A percentile compares a stretch with the other conserved stretches of the same genome.
Conservation (phyloP, 1,139 yeast genomes). For the Blastobotrys elegans region DNA sequence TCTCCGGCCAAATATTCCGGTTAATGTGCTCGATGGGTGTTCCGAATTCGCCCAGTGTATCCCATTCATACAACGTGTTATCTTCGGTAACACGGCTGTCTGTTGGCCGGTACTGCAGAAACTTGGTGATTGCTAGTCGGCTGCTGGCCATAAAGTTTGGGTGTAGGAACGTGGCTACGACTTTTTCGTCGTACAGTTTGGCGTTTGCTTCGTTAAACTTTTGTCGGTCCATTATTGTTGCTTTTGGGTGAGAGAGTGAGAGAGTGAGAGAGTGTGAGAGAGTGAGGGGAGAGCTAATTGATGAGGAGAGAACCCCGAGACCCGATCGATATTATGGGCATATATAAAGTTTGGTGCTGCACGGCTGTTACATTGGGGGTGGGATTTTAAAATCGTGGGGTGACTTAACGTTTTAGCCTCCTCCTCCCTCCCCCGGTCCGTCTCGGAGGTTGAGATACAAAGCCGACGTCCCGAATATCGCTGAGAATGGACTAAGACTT, state of each 20-base stretch:
- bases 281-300: not conserved
- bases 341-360: no score
- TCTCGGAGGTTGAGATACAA: no score
- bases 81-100: not conserved
- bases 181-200: slow-evolving; percentile 9
- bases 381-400: no score
- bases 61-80: not conserved
- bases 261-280: not conserved
- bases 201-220: slow-evolving; percentile 9
- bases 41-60: not conserved
- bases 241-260: no score
- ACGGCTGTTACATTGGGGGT: no score
- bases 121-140: slow-evolving; percentile 6
- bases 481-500: no score
- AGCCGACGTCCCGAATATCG: no score
- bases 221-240: not conserved
- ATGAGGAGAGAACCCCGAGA: no score
- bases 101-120: slow-evolving; percentile 2
- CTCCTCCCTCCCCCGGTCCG: no score
- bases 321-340: no score
- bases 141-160: not conserved
- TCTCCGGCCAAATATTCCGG: not conserved
- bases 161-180: slow-evolving; percentile 1
- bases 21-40: not conserved
- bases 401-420: no score